Percentiles rank a stretch among this genome's conserved stretches.
Evolutionary conservation across 805 yeast genomes (phyloP).

Genomic region (Candida easanensis): DNA sequence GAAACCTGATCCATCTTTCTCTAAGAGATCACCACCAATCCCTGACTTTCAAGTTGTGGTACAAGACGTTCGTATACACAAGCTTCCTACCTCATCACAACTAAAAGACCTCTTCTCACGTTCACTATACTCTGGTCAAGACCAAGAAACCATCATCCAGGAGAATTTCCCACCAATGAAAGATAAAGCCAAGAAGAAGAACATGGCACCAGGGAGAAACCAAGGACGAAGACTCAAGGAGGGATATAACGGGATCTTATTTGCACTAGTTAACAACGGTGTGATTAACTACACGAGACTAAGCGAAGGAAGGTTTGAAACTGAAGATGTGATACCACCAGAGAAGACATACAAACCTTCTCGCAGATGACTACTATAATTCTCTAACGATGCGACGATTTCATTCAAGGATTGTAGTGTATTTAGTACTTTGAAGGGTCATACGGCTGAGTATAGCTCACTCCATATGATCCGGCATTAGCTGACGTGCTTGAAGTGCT

Average conservation of each 20-base stretch:
- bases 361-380: not conserved
- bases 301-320: constrained; percentile 47
- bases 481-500: not conserved
- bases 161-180: not conserved
- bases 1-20: constrained; percentile 76
- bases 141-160: constrained; percentile 13
- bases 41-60: constrained; percentile 76
- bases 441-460: constrained; percentile 23
- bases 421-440: constrained; percentile 21
- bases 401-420: not conserved
- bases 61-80: constrained; percentile 46
- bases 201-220: constrained; percentile 19
- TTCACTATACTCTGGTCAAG: constrained; percentile 12
- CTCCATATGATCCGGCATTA: constrained; percentile 1
- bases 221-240: constrained; percentile 41
- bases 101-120: constrained; percentile 34
- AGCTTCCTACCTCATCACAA: constrained; percentile 47
- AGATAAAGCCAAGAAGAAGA: not conserved
- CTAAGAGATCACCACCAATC: constrained; percentile 61
- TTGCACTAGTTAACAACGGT: constrained; percentile 77
- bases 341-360: constrained; percentile 2
- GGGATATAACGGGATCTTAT: constrained; percentile 49
- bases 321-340: constrained; percentile 29
- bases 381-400: not conserved
- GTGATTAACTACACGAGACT: constrained; percentile 62